A percentile compares a stretch with the other conserved stretches of the same genome.
Evolutionary conservation across 257 asterid genomes (phyloP).

Genomic region (Lantana camara): DNA sequence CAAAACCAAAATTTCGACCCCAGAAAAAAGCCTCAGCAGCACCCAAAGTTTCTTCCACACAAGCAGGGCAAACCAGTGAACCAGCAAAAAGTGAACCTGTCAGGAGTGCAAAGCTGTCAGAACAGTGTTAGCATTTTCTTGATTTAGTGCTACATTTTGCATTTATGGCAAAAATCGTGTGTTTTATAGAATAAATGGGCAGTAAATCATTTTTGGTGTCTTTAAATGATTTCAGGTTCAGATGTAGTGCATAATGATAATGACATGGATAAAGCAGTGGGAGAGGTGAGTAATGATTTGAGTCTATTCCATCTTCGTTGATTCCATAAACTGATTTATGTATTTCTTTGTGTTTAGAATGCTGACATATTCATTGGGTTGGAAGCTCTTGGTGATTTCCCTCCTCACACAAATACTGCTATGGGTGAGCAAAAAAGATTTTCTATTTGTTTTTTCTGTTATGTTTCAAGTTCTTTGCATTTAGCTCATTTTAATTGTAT

Average conservation of each 20-base stretch:
- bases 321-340: slow-evolving; percentile 28
- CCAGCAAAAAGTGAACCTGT: slow-evolving; percentile 30
- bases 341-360: slow-evolving; percentile 39
- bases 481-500: slow-evolving; percentile 11
- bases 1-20: slow-evolving; percentile 54
- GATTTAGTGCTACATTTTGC: background rate
- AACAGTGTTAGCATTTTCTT: slow-evolving; percentile 39
- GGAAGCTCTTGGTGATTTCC: slow-evolving; percentile 49
- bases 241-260: slow-evolving; percentile 39
- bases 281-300: slow-evolving; percentile 52
- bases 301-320: slow-evolving; percentile 15
- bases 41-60: slow-evolving; percentile 38
- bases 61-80: slow-evolving; percentile 33
- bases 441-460: slow-evolving; percentile 5
- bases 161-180: background rate
- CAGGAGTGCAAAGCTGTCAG: slow-evolving; percentile 37
- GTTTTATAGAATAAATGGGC: slow-evolving; percentile 1
- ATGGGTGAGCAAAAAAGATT: slow-evolving; percentile 34
- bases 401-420: slow-evolving; percentile 37
- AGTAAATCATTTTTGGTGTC: slow-evolving; percentile 14
- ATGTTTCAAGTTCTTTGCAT: slow-evolving; percentile 11
- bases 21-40: slow-evolving; percentile 40
- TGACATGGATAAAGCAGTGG: slow-evolving; percentile 39
- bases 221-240: slow-evolving; percentile 28
- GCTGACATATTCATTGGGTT: slow-evolving; percentile 45